phyloP scores from a whole-genome alignment of 202 grass and related monocot species.

The Saccharum hybrid region DNA sequence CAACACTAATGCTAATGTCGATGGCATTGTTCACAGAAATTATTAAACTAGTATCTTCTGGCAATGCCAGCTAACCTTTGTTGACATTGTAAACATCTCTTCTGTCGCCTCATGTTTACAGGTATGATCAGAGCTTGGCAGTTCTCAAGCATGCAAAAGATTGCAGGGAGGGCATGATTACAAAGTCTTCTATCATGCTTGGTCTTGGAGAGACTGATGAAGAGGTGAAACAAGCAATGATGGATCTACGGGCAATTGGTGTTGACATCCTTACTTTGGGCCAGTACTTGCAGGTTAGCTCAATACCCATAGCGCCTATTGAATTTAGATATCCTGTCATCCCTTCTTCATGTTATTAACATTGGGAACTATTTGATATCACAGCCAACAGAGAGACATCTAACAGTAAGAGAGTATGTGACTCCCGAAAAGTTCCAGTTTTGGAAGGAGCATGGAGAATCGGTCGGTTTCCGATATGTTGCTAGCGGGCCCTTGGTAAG shows the following conservation, averaged over 20 bases:
- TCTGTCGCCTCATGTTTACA: slow-evolving; percentile 30
- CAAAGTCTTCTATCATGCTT: slow-evolving; percentile 94
- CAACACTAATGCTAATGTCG: background rate
- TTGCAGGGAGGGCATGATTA: slow-evolving; percentile 79
- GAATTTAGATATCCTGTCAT: background rate
- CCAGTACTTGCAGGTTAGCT: slow-evolving; percentile 87
- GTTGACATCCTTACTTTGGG: slow-evolving; percentile 93
- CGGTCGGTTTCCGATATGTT: slow-evolving; percentile 78
- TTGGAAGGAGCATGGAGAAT: slow-evolving; percentile 95
- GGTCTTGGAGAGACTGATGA: slow-evolving; percentile 90
- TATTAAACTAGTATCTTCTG: background rate
- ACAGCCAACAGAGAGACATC: slow-evolving; percentile 87
- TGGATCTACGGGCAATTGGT: slow-evolving; percentile 75
- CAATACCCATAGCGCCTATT: background rate
- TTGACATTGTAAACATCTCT: slow-evolving; percentile 14
- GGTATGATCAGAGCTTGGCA: slow-evolving; percentile 85
- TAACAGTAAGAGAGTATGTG: slow-evolving; percentile 89
- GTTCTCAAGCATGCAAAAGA: slow-evolving; percentile 86
- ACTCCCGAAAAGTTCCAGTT: slow-evolving; percentile 86
- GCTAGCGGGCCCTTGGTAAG: slow-evolving; percentile 91
- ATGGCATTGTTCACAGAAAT: background rate
- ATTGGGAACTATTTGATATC: slow-evolving; percentile 18
- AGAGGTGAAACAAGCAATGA: slow-evolving; percentile 81
- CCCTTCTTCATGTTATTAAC: background rate
- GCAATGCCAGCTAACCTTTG: slow-evolving; percentile 2